phyloP scores from a whole-genome alignment of 2,329 filamentous ascomycete species.

The Fusarium oligoseptatum region DNA sequence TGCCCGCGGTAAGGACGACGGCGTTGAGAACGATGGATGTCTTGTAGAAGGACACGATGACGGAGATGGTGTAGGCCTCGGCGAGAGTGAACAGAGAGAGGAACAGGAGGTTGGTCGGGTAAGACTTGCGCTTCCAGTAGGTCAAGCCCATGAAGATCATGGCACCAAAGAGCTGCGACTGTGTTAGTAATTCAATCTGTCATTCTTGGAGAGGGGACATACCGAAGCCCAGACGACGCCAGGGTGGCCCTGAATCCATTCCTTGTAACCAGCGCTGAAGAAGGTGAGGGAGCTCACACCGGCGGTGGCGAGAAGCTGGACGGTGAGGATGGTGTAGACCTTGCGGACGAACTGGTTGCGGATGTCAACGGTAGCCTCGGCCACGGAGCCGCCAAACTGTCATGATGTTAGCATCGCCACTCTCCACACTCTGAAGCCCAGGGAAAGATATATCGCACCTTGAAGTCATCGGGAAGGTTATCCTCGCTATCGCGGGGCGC shows the following conservation, averaged over 20 bases:
- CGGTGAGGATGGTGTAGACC: conserved; percentile 98
- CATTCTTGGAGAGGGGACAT: conserved; percentile 48
- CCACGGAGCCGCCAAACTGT: conserved; percentile 90
- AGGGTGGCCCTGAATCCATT: conserved; percentile 87
- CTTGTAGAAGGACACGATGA: conserved; percentile 92
- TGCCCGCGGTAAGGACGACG: conserved; percentile 86
- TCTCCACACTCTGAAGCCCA: not conserved
- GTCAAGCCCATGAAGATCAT: conserved; percentile 89
- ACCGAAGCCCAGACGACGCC: conserved; percentile 89
- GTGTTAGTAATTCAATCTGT: conserved; percentile 33
- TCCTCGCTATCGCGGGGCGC: conserved; percentile 85
- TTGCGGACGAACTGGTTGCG: conserved; percentile 97
- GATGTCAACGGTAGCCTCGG: conserved; percentile 94
- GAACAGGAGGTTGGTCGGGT: conserved; percentile 95
- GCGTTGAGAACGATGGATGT: conserved; percentile 89
- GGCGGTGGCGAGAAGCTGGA: conserved; percentile 89
- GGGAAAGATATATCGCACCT: conserved; percentile 63
- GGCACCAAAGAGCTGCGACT: conserved; percentile 76
- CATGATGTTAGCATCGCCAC: conserved; percentile 28
- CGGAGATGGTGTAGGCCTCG: conserved; percentile 93
- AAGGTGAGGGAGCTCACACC: conserved; percentile 87
- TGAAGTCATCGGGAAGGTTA: conserved; percentile 97
- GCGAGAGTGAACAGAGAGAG: conserved; percentile 89
- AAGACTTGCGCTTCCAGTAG: conserved; percentile 96
- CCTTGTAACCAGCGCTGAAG: conserved; percentile 82